phyloP scores from a whole-genome alignment of 1,139 yeast species.

The Saccharomycopsis phalli region DNA sequence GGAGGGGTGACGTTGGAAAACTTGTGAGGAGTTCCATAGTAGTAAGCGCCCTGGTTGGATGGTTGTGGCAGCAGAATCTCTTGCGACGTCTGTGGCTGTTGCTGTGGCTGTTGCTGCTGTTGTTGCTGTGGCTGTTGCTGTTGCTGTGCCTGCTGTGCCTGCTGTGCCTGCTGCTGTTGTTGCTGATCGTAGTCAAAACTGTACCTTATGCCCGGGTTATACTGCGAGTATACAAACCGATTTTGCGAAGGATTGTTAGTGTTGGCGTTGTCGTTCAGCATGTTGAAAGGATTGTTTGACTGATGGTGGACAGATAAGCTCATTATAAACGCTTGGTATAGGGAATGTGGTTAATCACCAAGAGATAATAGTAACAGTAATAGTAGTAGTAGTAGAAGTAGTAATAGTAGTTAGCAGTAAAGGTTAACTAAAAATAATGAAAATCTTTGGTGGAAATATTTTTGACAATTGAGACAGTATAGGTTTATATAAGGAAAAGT shows the following conservation, averaged over 20 bases:
- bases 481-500: not conserved
- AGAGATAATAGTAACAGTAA: too few relatives aligned
- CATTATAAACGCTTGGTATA: too few relatives aligned
- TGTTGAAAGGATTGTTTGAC: not conserved
- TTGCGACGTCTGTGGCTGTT: not conserved
- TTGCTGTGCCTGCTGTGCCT: not conserved
- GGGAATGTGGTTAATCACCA: too few relatives aligned
- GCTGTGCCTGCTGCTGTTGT: constrained; percentile 3
- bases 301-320: not conserved
- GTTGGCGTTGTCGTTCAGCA: not conserved
- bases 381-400: too few relatives aligned
- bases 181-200: not conserved
- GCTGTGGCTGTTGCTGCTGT: not conserved
- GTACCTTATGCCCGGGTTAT: not conserved
- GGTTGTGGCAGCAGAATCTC: not conserved
- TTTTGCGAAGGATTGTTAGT: not conserved
- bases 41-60: not conserved
- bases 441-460: too few relatives aligned
- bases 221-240: not conserved
- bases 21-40: not conserved
- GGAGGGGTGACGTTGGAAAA: not conserved
- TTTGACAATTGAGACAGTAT: not conserved
- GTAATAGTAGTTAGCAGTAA: too few relatives aligned
- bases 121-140: constrained; percentile 2
- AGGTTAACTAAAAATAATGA: too few relatives aligned